A percentile compares a stretch with the other conserved stretches of the same genome.
Conservation (phyloP, 2,329 filamentous ascomycete species). For the Malbranchea cinnamomea region DNA sequence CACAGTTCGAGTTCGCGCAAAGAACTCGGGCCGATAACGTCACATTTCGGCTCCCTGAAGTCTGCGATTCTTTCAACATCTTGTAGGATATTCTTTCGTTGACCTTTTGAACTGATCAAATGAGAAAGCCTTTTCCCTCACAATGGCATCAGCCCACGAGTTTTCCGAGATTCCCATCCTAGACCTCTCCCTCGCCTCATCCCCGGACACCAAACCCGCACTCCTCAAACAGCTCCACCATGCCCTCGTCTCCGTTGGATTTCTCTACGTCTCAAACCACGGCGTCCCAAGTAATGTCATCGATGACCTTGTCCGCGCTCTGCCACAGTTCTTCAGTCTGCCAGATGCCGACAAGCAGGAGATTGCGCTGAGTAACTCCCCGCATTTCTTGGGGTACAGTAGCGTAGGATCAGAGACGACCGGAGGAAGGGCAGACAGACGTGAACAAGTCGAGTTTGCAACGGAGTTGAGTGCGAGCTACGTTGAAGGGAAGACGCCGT, state of each 20-base stretch:
- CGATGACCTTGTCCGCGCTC: conserved; percentile 9
- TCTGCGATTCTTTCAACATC: too few species aligned
- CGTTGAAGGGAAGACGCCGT: conserved; percentile 16
- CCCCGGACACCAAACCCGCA: conserved; percentile 18
- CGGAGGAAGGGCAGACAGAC: conserved; percentile 34
- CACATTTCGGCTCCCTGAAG: too few species aligned
- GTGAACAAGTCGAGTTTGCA: conserved; percentile 47
- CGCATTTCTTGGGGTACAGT: conserved; percentile 48
- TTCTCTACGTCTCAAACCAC: conserved; percentile 16
- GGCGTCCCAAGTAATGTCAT: conserved; percentile 11
- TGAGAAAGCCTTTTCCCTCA: too few species aligned
- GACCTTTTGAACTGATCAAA: too few species aligned
- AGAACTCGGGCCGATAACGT: too few species aligned
- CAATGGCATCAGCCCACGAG: conserved; percentile 5
- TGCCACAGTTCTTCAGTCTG: conserved; percentile 13
- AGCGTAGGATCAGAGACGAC: conserved; percentile 41
- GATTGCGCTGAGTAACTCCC: conserved; percentile 32
- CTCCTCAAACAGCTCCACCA: conserved; percentile 24
- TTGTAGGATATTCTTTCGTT: too few species aligned
- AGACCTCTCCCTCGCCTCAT: conserved; percentile 32
- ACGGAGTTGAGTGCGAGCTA: conserved; percentile 35
- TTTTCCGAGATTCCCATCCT: conserved; percentile 31
- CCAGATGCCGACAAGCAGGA: conserved; percentile 11
- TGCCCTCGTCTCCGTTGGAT: conserved; percentile 14
- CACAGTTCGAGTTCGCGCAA: too few species aligned